Evolutionary conservation across 2,329 filamentous ascomycete species (phyloP), one percentile per base, ranked within the genome.

Genomic region (Apiospora phragmitis): DNA sequence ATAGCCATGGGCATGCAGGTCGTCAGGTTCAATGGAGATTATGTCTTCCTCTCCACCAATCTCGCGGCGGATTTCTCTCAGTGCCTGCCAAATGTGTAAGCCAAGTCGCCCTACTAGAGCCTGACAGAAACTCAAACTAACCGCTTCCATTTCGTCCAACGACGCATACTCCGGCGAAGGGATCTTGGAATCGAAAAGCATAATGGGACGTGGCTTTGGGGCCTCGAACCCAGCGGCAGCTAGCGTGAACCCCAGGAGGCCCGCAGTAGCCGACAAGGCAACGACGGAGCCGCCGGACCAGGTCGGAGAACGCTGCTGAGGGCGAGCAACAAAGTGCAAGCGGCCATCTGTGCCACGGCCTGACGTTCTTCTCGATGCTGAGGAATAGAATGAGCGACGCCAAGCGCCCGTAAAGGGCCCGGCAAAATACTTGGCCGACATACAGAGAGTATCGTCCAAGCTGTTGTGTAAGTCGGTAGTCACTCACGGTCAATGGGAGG

Each of bases 11-110:
- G 84, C 83, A 59, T 85, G 83, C 55, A 92, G 81, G 74, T 91
- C 89, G 18, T 92, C 90, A 0, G 88, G 84, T 70, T 92, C 90
- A 0, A 84, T 90, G 12, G 88, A 91, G 49, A 92, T 87, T 65
- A 89, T 85, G 72, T 90, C 88, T 67, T 88, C 85, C 18, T 74
- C 76, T 1, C 68, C 76, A 66, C 80, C 79, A 70, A 85, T 77
- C 74, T 82, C 79, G n/a, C 76, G 75, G 9, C 85, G 85, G 70
- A 92, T 91, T 73, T 89, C 85, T 59, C 79, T 76, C 62, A 91
- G 80, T 0, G 89, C 88, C 89, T 90, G 32, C 67, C 41, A 26
- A 16, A 16, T 29, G 16, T 38, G 35, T 62, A 59, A 47, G 55
- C 21, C 18, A 62, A 11, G 3, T 38, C 18, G 4, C 32, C 32